Conservation (phyloP, 305 asterid species). For the Fraxinus nigra region DNA sequence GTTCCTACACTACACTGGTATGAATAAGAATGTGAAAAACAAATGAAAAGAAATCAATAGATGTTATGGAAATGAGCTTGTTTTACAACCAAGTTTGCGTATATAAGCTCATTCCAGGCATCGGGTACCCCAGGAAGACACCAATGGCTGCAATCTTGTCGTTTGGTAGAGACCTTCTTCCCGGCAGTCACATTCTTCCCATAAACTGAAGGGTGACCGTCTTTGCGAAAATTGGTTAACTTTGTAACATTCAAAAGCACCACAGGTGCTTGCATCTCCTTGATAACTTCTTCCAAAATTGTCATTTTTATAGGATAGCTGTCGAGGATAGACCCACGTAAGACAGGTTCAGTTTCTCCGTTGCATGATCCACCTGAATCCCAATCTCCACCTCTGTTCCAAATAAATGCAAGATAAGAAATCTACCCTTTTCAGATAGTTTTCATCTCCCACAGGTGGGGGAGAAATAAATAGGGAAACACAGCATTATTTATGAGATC, state of each 20-base stretch:
- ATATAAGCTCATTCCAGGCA: conserved; percentile 93
- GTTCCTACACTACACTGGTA: background rate
- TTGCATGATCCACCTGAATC: conserved; percentile 91
- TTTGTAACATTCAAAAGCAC: conserved; percentile 68
- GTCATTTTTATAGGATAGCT: conserved; percentile 82
- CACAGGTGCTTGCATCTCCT: conserved; percentile 51
- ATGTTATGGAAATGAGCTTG: conserved; percentile 26
- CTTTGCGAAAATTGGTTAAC: conserved; percentile 81
- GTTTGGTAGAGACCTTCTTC: conserved; percentile 54
- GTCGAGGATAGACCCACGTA: conserved; percentile 55
- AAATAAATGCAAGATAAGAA: conserved; percentile 1
- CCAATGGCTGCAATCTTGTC: conserved; percentile 99
- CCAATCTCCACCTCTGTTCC: conserved; percentile 97
- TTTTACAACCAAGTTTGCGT: conserved; percentile 53
- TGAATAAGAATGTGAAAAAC: background rate
- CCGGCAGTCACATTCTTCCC: conserved; percentile 59
- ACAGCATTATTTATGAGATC: background rate
- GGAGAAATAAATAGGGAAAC: background rate
- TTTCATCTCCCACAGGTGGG: background rate
- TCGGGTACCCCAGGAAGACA: conserved; percentile 97
- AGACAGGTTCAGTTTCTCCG: conserved; percentile 70
- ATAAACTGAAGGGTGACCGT: conserved; percentile 87
- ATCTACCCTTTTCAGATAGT: background rate
- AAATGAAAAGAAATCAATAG: conserved; percentile 1
- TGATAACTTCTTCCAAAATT: conserved; percentile 61